Percentiles rank a stretch among this genome's conserved stretches.
Conservation (phyloP, 176 grass and related monocot species). For the Poa annua region DNA sequence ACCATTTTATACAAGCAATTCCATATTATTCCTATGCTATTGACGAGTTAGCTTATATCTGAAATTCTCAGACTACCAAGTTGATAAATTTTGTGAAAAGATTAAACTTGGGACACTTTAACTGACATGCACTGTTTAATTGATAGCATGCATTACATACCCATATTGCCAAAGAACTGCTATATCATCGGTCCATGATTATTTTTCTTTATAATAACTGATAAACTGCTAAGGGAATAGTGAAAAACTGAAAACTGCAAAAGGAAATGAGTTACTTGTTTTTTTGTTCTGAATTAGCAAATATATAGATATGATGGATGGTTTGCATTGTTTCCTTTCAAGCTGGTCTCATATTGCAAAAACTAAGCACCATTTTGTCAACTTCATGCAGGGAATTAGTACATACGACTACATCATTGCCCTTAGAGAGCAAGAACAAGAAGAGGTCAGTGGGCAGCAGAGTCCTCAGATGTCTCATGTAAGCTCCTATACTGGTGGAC, state of each 20-base stretch:
- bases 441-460: constrained; percentile 70
- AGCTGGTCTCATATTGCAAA: constrained; percentile 25
- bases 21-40: neutral
- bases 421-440: constrained; percentile 96
- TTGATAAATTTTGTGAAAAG: constrained; percentile 13
- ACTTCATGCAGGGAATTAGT: constrained; percentile 76
- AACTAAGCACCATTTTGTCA: constrained; percentile 22
- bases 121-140: neutral
- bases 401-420: constrained; percentile 99
- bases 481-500: constrained; percentile 95
- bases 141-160: constrained; percentile 16
- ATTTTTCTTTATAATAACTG: constrained; percentile 22
- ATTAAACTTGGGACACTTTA: neutral
- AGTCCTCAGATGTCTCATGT: constrained; percentile 95
- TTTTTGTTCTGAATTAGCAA: constrained; percentile 20
- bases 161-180: neutral
- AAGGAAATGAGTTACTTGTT: neutral
- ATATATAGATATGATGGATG: constrained; percentile 20
- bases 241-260: neutral
- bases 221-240: neutral
- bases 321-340: constrained; percentile 21
- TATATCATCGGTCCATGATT: neutral
- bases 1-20: constrained; percentile 14
- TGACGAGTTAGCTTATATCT: constrained; percentile 8
- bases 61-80: neutral